Percentiles rank a stretch among this genome's conserved stretches.
Evolutionary conservation across 83 land plant genomes (phyloP).

Genomic region (Picea engelmannii): DNA sequence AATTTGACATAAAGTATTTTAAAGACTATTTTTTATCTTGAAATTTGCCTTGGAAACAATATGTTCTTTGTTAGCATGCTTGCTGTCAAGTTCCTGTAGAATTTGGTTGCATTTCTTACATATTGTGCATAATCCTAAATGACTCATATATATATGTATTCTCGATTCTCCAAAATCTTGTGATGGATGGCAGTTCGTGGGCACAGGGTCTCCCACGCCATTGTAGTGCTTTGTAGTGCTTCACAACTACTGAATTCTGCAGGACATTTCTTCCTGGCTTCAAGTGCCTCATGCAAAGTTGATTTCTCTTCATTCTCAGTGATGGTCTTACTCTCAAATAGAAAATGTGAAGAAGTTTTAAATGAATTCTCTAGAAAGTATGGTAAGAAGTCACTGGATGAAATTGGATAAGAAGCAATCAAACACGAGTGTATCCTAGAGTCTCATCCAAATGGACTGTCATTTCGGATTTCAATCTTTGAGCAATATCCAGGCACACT

Average conservation of each 20-base stretch:
- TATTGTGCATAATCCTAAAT: no score
- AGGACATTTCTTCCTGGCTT: conserved; percentile 33
- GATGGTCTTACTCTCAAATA: conserved; percentile 40
- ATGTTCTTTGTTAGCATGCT: no score
- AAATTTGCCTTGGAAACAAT: no score
- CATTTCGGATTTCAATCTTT: conserved; percentile 53
- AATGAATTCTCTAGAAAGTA: conserved; percentile 1
- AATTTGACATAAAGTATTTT: not conserved
- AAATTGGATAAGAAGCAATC: conserved; percentile 12
- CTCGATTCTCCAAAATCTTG: no score
- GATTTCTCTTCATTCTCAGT: conserved; percentile 42
- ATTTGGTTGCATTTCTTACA: no score
- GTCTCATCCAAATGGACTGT: conserved; percentile 10
- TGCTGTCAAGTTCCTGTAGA: no score
- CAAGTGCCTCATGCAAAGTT: conserved; percentile 49
- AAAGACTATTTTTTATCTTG: no score
- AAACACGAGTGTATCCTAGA: not conserved
- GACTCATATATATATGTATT: no score
- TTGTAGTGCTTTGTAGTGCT: conserved; percentile 43
- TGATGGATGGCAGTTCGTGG: not conserved
- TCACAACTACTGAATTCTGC: conserved; percentile 43
- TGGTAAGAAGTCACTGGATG: not conserved
- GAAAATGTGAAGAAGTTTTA: conserved; percentile 24
- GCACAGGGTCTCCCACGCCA: conserved; percentile 61
- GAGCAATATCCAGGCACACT: conserved; percentile 76